Conservation (phyloP, 805 yeast genomes). For the Candida michaelii region DNA sequence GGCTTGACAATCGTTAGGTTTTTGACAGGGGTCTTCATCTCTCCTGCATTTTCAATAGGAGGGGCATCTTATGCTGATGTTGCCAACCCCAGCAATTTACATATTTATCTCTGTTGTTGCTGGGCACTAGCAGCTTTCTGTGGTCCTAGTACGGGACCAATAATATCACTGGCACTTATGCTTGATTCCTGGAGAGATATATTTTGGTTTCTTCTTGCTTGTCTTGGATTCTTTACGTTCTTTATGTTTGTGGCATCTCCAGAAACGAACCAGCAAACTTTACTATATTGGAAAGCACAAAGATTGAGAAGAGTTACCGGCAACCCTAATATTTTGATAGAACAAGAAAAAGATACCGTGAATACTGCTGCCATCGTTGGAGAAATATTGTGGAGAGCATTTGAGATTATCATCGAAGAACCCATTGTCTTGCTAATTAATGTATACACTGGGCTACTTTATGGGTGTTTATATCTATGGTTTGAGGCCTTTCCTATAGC, state of each 20-base stretch:
- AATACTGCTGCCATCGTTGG: constrained; percentile 21
- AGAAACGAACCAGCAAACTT: constrained; percentile 41
- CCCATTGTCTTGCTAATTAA: constrained; percentile 58
- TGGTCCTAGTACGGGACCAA: constrained; percentile 59
- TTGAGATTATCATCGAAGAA: constrained; percentile 49
- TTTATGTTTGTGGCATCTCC: constrained; percentile 9
- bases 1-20: constrained; percentile 52
- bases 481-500: constrained; percentile 65
- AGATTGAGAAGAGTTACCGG: constrained; percentile 52
- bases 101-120: constrained; percentile 43
- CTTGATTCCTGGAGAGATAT: constrained; percentile 7
- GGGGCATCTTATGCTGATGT: constrained; percentile 57
- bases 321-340: constrained; percentile 40
- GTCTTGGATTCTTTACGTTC: constrained; percentile 6
- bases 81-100: constrained; percentile 38
- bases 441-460: constrained; percentile 50
- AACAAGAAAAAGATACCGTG: constrained; percentile 33
- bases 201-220: constrained; percentile 12
- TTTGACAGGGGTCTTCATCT: constrained; percentile 52
- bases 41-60: constrained; percentile 57
- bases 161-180: constrained; percentile 6
- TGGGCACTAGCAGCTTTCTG: constrained; percentile 59
- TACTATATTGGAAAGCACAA: constrained; percentile 47
- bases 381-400: constrained; percentile 44
- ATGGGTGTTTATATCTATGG: constrained; percentile 54